These are phyloP conservation scores for Lignosus rhinocerotis DNA, from an alignment of 1,284 basidiomycete species.

Conservation along the genomic window DNA sequence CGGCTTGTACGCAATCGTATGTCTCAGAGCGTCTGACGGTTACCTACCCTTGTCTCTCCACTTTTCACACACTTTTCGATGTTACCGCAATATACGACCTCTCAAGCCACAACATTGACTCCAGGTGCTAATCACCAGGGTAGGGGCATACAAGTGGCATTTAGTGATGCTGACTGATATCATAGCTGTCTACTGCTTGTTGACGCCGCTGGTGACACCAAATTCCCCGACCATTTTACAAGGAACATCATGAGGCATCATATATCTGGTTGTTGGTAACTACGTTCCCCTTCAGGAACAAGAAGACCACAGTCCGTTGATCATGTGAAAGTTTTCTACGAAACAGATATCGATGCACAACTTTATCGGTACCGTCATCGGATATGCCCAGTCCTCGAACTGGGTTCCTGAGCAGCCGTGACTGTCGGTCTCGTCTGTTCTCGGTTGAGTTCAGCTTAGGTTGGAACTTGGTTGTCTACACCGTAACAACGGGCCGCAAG, in stretches of 20 bases:
- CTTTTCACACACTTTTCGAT: no score
- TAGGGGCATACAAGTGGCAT: not conserved
- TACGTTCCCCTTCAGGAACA: not conserved
- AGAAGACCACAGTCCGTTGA: not conserved
- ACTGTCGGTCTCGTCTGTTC: not conserved
- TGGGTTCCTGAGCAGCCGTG: not conserved
- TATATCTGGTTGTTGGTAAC: not conserved
- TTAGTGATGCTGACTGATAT: no score
- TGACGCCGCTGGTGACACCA: not conserved
- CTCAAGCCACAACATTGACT: no score
- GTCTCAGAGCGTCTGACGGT: not conserved
- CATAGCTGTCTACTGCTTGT: not conserved
- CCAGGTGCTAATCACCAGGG: not conserved
- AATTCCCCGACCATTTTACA: not conserved
- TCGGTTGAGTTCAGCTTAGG: not conserved
- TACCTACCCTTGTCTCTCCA: no score
- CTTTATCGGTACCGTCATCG: not conserved
- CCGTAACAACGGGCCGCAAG: no score
- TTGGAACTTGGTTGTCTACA: not conserved
- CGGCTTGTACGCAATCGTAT: not conserved
- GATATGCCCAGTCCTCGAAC: not conserved
- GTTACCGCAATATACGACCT: no score
- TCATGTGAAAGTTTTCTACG: not conserved
- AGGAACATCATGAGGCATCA: not conserved
- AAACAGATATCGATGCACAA: not conserved